Percentiles rank a stretch among this genome's conserved stretches.
Conservation (phyloP, 164 flowering plant genomes). For the Vitis cinerea region DNA sequence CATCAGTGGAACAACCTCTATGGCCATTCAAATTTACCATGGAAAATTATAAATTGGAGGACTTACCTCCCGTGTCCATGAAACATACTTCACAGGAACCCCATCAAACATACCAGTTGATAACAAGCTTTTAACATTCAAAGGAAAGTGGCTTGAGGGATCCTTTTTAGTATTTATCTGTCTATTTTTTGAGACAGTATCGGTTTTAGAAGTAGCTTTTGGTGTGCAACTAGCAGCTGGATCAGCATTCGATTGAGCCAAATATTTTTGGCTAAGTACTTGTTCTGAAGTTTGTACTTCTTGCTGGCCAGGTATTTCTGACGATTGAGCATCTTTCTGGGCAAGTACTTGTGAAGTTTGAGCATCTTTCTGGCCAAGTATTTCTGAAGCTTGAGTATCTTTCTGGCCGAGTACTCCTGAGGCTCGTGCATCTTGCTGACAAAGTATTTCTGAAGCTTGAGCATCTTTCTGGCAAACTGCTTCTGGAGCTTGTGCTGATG, state of each 20-base stretch:
- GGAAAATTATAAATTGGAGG: not conserved
- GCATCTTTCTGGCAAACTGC: slow-evolving; percentile 15
- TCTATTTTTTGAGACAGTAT: slow-evolving; percentile 21
- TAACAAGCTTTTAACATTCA: slow-evolving; percentile 52
- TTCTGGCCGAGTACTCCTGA: no score
- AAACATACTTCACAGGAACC: slow-evolving; percentile 59
- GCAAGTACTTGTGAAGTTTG: no score
- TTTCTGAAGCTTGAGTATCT: no score
- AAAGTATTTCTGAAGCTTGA: no score
- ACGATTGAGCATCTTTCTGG: no score
- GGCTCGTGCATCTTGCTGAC: no score
- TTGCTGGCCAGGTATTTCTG: no score
- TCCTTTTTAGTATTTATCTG: slow-evolving; percentile 41
- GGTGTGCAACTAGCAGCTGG: slow-evolving; percentile 6
- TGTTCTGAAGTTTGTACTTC: no score
- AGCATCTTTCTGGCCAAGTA: no score
- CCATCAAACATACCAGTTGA: slow-evolving; percentile 68
- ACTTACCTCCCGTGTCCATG: slow-evolving; percentile 62
- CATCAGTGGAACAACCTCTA: not conserved
- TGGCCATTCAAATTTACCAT: not conserved
- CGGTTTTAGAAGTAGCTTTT: slow-evolving; percentile 9
- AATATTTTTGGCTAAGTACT: slow-evolving; percentile 14
- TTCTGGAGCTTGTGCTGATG: slow-evolving; percentile 25
- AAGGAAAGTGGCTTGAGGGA: slow-evolving; percentile 48
- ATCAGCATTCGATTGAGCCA: slow-evolving; percentile 21